Evolutionary conservation across 441 rosid species (phyloP).

Genomic region (Jatropha multifida): DNA sequence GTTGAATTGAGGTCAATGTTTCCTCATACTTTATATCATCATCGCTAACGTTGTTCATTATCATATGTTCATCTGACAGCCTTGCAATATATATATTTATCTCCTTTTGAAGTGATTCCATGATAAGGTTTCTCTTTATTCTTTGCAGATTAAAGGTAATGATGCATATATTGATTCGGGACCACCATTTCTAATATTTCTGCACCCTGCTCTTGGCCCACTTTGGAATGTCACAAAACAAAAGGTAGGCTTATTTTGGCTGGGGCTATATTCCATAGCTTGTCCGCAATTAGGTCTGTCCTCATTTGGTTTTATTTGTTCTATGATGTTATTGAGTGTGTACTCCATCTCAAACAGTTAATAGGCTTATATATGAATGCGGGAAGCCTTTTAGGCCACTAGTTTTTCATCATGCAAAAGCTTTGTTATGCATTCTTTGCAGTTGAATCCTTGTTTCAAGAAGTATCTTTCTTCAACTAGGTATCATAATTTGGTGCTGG

Average conservation of each 20-base stretch:
- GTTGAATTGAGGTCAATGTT: constrained; percentile 15
- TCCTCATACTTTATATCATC: not conserved
- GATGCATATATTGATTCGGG: constrained; percentile 60
- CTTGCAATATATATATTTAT: not conserved
- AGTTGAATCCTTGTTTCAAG: constrained; percentile 3
- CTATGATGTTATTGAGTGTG: not conserved
- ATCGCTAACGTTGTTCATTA: constrained; percentile 3
- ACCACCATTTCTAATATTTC: constrained; percentile 85
- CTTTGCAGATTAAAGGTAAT: constrained; percentile 59
- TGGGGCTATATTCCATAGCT: constrained; percentile 3
- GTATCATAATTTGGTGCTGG: not conserved
- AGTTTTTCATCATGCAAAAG: not conserved
- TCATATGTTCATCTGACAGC: constrained; percentile 1
- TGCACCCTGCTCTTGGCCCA: constrained; percentile 95
- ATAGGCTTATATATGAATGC: not conserved
- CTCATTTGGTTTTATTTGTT: not conserved
- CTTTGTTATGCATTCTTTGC: constrained; percentile 13
- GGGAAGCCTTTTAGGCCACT: not conserved
- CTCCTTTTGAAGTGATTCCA: constrained; percentile 14
- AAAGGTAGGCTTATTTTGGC: constrained; percentile 48
- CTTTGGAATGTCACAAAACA: constrained; percentile 91
- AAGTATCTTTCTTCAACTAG: not conserved
- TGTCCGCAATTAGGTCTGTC: not conserved
- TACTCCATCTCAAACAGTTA: not conserved
- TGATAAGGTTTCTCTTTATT: constrained; percentile 14